Evolutionary conservation across 768 basidiomycete species (phyloP).

Genomic region (Russula foetens): DNA sequence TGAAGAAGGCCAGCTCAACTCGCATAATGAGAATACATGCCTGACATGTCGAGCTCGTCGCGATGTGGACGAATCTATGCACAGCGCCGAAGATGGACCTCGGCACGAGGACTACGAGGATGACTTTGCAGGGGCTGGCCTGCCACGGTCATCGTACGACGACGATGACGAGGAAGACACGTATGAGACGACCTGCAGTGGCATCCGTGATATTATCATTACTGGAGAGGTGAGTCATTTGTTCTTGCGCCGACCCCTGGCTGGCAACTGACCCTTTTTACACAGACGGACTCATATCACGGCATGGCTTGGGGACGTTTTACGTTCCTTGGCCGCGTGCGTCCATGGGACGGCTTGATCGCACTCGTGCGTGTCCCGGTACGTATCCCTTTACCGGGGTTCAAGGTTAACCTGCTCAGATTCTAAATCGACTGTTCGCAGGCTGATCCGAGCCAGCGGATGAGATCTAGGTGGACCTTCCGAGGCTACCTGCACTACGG

Average conservation of each 20-base stretch:
- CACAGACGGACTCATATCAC: conserved; percentile 39
- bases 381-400: conserved; percentile 6
- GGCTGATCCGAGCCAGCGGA: conserved; percentile 8
- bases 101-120: conserved; percentile 20
- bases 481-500: conserved; percentile 65
- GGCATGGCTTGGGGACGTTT: conserved; percentile 31
- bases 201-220: conserved; percentile 53
- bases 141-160: conserved; percentile 23
- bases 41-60: conserved; percentile 15
- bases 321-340: conserved; percentile 31
- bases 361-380: conserved; percentile 28
- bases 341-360: conserved; percentile 33
- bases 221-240: conserved; percentile 43
- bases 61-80: conserved; percentile 9
- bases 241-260: background rate
- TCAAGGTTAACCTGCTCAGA: background rate
- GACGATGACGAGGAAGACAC: conserved; percentile 23
- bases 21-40: conserved; percentile 38
- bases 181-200: conserved; percentile 34
- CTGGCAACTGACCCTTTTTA: background rate
- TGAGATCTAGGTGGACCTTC: conserved; percentile 37
- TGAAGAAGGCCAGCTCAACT: conserved; percentile 29
- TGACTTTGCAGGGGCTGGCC: conserved; percentile 21
- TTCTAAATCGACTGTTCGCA: background rate
- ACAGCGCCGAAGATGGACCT: background rate